A percentile compares a stretch with the other conserved stretches of the same genome.
These are phyloP conservation scores for Cercospora beticola DNA, from an alignment of 2,329 filamentous ascomycete genomes.

Conservation along the genomic window DNA sequence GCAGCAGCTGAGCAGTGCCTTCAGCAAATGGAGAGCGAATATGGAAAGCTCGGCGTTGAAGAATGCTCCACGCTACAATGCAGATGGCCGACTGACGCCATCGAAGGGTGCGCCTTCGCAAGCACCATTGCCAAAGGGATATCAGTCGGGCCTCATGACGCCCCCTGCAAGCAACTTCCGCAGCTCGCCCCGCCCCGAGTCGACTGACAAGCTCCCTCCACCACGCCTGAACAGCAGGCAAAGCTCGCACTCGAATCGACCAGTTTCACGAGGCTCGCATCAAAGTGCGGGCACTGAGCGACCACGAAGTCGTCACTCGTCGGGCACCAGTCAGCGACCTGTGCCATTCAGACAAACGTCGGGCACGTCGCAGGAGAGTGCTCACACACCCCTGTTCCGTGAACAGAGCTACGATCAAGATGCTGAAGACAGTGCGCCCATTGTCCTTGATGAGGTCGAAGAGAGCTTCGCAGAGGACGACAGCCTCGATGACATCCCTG, in stretches of 20 bases:
- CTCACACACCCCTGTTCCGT: conserved; percentile 56
- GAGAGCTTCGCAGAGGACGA: conserved; percentile 55
- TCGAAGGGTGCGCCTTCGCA: conserved; percentile 42
- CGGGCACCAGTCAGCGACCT: conserved; percentile 8
- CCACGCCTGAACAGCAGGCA: conserved; percentile 27
- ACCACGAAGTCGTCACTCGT: conserved; percentile 8
- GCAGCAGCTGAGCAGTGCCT: conserved; percentile 76
- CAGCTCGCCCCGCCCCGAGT: conserved; percentile 54
- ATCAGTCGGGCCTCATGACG: conserved; percentile 79
- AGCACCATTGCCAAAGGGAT: conserved; percentile 54
- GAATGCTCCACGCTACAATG: conserved; percentile 49
- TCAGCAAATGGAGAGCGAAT: conserved; percentile 86
- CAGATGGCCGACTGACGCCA: conserved; percentile 45
- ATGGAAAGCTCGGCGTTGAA: conserved; percentile 43
- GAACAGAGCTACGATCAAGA: conserved; percentile 60
- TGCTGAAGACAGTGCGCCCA: conserved; percentile 53
- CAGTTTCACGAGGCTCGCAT: conserved; percentile 12
- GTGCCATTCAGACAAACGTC: conserved; percentile 18
- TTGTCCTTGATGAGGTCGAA: conserved; percentile 22
- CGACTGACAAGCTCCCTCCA: conserved; percentile 25
- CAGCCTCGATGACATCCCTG: conserved; percentile 21
- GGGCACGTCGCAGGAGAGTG: conserved; percentile 32
- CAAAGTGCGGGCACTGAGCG: conserved; percentile 12
- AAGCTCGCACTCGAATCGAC: conserved; percentile 14
- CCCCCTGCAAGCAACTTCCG: conserved; percentile 77